Evolutionary conservation across 495 filamentous ascomycete species (phyloP).

Genomic region (Hypomontagnella monticulosa): DNA sequence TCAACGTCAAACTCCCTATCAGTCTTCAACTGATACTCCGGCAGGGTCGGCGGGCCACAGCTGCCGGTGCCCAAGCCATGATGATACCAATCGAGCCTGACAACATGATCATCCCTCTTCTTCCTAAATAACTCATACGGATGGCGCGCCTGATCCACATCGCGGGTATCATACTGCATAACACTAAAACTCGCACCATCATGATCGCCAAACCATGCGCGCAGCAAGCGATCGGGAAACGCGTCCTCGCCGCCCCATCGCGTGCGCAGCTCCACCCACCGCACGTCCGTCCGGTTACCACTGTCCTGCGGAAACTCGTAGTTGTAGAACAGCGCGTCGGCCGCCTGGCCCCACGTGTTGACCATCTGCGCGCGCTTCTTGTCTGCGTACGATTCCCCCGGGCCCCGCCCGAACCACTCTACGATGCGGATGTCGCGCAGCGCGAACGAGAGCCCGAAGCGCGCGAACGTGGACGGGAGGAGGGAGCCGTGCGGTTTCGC

Average conservation of each 20-base stretch:
- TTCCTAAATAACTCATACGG: slow-evolving; percentile 64
- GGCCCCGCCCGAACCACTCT: slow-evolving; percentile 71
- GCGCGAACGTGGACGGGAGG: slow-evolving; percentile 65
- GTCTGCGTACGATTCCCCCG: slow-evolving; percentile 70
- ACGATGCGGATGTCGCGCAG: slow-evolving; percentile 55
- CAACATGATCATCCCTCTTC: slow-evolving; percentile 59
- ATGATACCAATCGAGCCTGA: slow-evolving; percentile 70
- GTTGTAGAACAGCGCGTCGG: slow-evolving; percentile 60
- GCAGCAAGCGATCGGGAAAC: slow-evolving; percentile 44
- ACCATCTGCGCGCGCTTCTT: slow-evolving; percentile 67
- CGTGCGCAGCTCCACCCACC: slow-evolving; percentile 63
- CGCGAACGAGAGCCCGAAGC: slow-evolving; percentile 65
- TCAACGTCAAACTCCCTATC: slow-evolving; percentile 58
- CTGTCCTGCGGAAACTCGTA: slow-evolving; percentile 77
- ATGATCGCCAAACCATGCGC: slow-evolving; percentile 52
- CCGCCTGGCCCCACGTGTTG: slow-evolving; percentile 57
- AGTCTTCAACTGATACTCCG: slow-evolving; percentile 58
- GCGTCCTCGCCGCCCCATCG: slow-evolving; percentile 42
- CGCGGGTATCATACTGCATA: slow-evolving; percentile 58
- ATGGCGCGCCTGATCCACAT: slow-evolving; percentile 67
- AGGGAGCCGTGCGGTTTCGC: slow-evolving; percentile 50
- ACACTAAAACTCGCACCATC: slow-evolving; percentile 63
- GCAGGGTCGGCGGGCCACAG: slow-evolving; percentile 62
- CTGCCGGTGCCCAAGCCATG: slow-evolving; percentile 64
- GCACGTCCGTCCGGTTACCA: slow-evolving; percentile 69